Conservation (phyloP, 2,329 filamentous ascomycete species). For the Monilinia vaccinii-corymbosi region DNA sequence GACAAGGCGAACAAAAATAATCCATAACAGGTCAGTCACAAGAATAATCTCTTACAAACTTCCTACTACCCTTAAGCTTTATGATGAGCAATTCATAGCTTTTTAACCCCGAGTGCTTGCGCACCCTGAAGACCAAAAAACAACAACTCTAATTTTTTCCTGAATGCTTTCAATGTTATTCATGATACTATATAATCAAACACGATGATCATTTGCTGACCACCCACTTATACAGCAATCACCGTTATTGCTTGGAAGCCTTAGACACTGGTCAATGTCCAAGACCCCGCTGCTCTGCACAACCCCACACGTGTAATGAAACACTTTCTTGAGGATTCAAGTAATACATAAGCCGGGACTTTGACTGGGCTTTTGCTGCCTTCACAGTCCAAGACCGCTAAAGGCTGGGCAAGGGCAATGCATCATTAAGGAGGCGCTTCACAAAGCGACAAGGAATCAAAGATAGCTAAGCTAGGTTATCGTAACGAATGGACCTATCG, state of each 20-base stretch:
- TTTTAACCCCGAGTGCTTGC: slow-evolving; percentile 33
- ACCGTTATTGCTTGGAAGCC: not conserved
- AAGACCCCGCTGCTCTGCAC: not conserved
- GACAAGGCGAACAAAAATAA: not conserved
- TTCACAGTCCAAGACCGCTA: too few relatives aligned
- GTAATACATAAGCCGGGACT: not conserved
- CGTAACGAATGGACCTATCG: too few relatives aligned
- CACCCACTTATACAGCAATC: slow-evolving; percentile 41
- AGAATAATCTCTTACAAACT: slow-evolving; percentile 10
- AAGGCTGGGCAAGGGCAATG: too few relatives aligned
- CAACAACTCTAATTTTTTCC: slow-evolving; percentile 36
- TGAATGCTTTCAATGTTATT: slow-evolving; percentile 22
- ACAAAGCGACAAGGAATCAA: too few relatives aligned
- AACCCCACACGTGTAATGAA: too few relatives aligned
- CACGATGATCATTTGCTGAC: slow-evolving; percentile 37
- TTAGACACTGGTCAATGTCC: not conserved
- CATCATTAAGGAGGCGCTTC: too few relatives aligned
- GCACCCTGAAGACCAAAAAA: slow-evolving; percentile 32
- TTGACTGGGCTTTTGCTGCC: too few relatives aligned
- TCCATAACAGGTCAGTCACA: slow-evolving; percentile 21
- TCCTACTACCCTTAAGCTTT: slow-evolving; percentile 12
- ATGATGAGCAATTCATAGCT: slow-evolving; percentile 32
- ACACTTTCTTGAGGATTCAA: not conserved
- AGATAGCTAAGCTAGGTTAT: too few relatives aligned
- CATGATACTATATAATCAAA: slow-evolving; percentile 38